Percentiles rank a stretch among this genome's conserved stretches.
Evolutionary conservation across 257 asterid species (phyloP).

Genomic region (Nyctanthes arbortristis): DNA sequence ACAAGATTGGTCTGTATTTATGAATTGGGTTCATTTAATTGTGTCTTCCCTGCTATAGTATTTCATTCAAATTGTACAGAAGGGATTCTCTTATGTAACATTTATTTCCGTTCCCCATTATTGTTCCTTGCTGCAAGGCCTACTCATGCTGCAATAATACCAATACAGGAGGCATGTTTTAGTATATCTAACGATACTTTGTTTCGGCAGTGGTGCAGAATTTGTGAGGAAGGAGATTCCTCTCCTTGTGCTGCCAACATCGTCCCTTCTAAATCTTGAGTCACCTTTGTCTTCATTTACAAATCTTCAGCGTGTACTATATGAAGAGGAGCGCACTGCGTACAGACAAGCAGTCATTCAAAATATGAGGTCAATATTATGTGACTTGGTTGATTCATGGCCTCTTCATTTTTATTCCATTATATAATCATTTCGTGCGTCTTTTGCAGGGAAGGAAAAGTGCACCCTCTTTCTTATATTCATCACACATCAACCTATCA

Average conservation of each 20-base stretch:
- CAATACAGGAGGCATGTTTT: neutral
- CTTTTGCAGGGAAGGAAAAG: slow-evolving; percentile 62
- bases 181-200: slow-evolving; percentile 9
- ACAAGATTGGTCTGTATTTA: neutral
- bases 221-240: slow-evolving; percentile 88
- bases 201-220: slow-evolving; percentile 89
- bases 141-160: neutral
- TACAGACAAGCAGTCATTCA: slow-evolving; percentile 74
- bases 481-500: slow-evolving; percentile 97
- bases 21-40: neutral
- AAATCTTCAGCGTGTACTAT: slow-evolving; percentile 76
- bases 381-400: neutral
- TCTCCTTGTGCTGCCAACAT: slow-evolving; percentile 73
- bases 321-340: slow-evolving; percentile 91
- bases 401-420: slow-evolving; percentile 1
- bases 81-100: too few relatives aligned
- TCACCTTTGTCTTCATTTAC: slow-evolving; percentile 75
- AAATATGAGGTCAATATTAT: slow-evolving; percentile 58
- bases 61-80: neutral
- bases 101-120: neutral
- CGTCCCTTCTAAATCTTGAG: slow-evolving; percentile 66
- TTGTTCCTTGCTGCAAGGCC: neutral
- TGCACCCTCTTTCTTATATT: slow-evolving; percentile 83
- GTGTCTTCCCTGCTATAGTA: neutral
- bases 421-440: neutral